Evolutionary conservation across 1,284 basidiomycete genomes (phyloP).

Genomic region (Trichosporon asahii): DNA sequence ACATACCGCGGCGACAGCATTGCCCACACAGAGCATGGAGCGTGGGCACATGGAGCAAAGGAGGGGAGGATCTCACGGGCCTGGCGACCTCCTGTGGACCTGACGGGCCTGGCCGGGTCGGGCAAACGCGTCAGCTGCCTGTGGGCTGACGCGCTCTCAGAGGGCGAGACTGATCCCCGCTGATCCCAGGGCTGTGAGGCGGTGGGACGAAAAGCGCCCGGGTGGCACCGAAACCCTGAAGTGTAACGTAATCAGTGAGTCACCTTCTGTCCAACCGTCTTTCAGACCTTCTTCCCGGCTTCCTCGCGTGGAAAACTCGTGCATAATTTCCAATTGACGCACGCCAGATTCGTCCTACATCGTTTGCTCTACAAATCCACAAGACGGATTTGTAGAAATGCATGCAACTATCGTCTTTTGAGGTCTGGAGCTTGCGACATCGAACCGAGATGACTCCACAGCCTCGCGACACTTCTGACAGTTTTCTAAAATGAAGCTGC

Average conservation of each 20-base stretch:
- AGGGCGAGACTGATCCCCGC: neutral
- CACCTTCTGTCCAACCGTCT: neutral
- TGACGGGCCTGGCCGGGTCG: neutral
- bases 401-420: neutral
- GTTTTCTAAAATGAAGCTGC: neutral
- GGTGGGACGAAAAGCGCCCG: neutral
- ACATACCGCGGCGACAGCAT: neutral
- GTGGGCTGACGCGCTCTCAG: neutral
- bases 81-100: neutral
- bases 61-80: neutral
- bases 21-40: neutral
- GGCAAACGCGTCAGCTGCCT: neutral
- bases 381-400: neutral
- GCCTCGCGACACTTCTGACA: neutral
- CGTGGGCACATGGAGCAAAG: neutral
- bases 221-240: neutral
- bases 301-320: neutral
- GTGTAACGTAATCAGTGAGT: constrained; percentile 1
- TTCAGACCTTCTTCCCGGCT: neutral
- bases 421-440: neutral
- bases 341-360: neutral
- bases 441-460: neutral
- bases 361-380: too few species aligned
- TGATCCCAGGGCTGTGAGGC: neutral
- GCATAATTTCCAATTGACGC: neutral